phyloP scores from a whole-genome alignment of 176 grass and related monocot genomes.

The Pontederia paniculata region DNA sequence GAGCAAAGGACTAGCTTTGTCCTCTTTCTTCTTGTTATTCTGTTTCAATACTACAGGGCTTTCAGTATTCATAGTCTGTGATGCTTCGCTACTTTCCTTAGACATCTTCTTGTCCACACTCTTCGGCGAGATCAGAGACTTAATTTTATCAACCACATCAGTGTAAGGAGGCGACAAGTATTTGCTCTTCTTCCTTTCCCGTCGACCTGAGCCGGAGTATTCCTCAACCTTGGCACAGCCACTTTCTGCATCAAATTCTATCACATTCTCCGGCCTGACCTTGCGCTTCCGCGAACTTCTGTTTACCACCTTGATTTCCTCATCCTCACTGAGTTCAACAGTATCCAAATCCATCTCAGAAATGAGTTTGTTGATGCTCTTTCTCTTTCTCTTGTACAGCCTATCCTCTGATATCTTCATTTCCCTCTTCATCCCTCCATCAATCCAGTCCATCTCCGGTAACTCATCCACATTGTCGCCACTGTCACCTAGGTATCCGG shows the following conservation, averaged over 20 bases:
- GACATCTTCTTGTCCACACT: constrained; percentile 13
- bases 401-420: neutral
- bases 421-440: neutral
- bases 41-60: constrained; percentile 1
- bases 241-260: neutral
- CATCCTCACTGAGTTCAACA: constrained; percentile 26
- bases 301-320: constrained; percentile 4
- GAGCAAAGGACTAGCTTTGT: neutral
- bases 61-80: neutral
- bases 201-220: constrained; percentile 6
- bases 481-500: constrained; percentile 10
- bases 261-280: constrained; percentile 7
- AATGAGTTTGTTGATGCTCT: constrained; percentile 22
- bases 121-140: neutral
- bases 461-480: constrained; percentile 17
- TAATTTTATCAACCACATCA: constrained; percentile 3
- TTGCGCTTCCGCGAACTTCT: constrained; percentile 14
- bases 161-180: constrained; percentile 24
- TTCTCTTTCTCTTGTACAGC: constrained; percentile 10
- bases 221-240: constrained; percentile 4
- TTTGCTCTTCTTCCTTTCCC: constrained; percentile 26
- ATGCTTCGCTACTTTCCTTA: neutral
- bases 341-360: constrained; percentile 32
- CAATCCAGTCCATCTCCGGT: constrained; percentile 5
- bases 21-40: constrained; percentile 14